Evolutionary conservation across 352 stramenopile species (phyloP), one percentile per base, ranked within the genome.

Genomic region (Pythium guiyangense): DNA sequence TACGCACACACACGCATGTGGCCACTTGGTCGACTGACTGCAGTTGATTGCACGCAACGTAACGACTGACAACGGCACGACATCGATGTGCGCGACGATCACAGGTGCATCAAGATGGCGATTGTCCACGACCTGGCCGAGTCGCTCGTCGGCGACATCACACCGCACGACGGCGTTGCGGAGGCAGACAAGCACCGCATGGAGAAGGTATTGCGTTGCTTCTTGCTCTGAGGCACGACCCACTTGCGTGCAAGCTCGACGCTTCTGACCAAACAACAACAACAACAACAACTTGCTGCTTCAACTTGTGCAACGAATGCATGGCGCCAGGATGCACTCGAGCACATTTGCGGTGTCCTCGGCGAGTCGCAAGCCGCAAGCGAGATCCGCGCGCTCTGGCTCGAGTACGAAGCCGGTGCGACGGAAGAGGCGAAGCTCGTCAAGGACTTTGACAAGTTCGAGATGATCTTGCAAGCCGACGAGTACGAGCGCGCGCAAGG

Each of bases 371-470:
- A 71, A 8, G 80, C 76, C 4, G 79, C 75, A 14, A 27, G 45
- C 2, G 79, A 90, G 55, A 95, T 93, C 61, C 68, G 85, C 37
- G 59, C 70, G 60, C 73, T 96, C 10, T 97, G 86, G 86, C 69
- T 73, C 31, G 89, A 97, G 52, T 97, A 97, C 69, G 89, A 97
- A 66, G 70, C 86, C 35, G 84, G 86, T 31, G 63, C 55, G 20
- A 90, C 81, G 0, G 71, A 89, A 48, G 89, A 97, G 62, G 86
- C 92, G 18, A 84, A 86, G 59, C 79, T 97, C 40, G 86, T 98
- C 57, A 97, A 97, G 71, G 92, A 98, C 66, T 94, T 98, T 70
- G 92, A 98, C 67, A 97, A 97, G 68, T 93, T 98, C 55, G 92
- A 98, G 68, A 98, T 98, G 90, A 96, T 97, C 46, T 65, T 98